Evolutionary conservation across 306 rosid genomes (phyloP).

Genomic region (Vicia sativa): DNA sequence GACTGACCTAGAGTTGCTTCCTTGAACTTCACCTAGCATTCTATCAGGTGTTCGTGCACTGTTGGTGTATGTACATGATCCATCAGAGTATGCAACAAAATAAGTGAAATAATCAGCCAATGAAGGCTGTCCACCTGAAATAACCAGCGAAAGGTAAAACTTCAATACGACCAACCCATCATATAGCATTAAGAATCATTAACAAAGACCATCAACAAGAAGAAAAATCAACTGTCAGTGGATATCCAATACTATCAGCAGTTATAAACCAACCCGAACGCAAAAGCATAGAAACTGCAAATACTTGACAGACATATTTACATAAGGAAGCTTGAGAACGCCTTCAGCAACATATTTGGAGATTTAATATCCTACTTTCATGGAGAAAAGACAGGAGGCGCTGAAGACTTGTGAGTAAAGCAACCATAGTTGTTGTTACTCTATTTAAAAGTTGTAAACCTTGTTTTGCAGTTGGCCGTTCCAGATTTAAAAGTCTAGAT

Average conservation of each 20-base stretch:
- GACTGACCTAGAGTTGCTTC: conserved; percentile 83
- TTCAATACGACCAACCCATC: conserved; percentile 23
- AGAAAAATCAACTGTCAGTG: conserved; percentile 8
- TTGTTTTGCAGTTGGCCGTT: too few relatives aligned
- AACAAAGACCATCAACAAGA: conserved; percentile 21
- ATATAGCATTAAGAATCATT: conserved; percentile 28
- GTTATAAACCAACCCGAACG: conserved; percentile 23
- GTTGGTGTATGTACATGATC: conserved; percentile 87
- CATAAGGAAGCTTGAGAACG: too few relatives aligned
- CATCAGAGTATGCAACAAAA: conserved; percentile 94
- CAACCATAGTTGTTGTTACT: too few relatives aligned
- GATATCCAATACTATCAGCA: conserved; percentile 17
- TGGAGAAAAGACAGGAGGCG: too few relatives aligned
- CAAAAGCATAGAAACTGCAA: conserved; percentile 18
- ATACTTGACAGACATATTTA: conserved; percentile 29
- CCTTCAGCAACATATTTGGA: too few relatives aligned
- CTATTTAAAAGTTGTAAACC: too few relatives aligned
- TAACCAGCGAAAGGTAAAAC: conserved; percentile 30
- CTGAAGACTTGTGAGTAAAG: too few relatives aligned
- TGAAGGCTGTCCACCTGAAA: conserved; percentile 93
- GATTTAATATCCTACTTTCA: too few relatives aligned
- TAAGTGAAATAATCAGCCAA: conserved; percentile 98
- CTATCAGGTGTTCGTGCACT: conserved; percentile 93
- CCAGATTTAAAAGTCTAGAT: too few relatives aligned
- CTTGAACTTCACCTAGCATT: conserved; percentile 97